Percentiles rank a stretch among this genome's conserved stretches.
Evolutionary conservation across 2,329 filamentous ascomycete species (phyloP).

Genomic region (Cryoendolithus antarcticus): DNA sequence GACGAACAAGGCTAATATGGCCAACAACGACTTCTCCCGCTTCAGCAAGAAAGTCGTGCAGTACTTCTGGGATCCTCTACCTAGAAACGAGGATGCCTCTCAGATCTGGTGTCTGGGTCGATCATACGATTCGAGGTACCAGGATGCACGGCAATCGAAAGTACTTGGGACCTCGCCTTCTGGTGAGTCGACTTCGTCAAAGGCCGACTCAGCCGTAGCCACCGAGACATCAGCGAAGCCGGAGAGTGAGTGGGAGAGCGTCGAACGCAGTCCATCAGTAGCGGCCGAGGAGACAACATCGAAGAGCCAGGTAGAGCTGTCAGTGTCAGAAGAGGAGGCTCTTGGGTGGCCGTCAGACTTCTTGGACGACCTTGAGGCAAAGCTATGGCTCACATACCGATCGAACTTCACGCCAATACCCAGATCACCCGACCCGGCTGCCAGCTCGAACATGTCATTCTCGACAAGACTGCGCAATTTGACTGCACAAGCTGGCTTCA

Average conservation of each 20-base stretch:
- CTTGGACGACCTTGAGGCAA: constrained; percentile 82
- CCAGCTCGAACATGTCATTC: constrained; percentile 61
- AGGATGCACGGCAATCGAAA: constrained; percentile 8
- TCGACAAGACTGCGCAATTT: constrained; percentile 74
- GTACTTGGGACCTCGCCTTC: constrained; percentile 17
- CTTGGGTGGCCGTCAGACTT: constrained; percentile 72
- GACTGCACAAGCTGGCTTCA: constrained; percentile 68
- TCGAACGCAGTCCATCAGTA: constrained; percentile 7
- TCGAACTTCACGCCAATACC: constrained; percentile 75
- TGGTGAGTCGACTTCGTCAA: constrained; percentile 19
- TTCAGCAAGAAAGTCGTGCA: constrained; percentile 69
- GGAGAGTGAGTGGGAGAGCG: constrained; percentile 6
- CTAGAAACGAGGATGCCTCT: constrained; percentile 62
- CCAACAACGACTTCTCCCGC: constrained; percentile 61
- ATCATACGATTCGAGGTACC: constrained; percentile 35
- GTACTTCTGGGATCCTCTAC: constrained; percentile 85
- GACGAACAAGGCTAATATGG: constrained; percentile 34
- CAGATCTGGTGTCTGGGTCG: constrained; percentile 74
- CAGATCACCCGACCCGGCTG: constrained; percentile 62
- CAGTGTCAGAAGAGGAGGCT: constrained; percentile 23
- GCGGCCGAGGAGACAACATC: constrained; percentile 13
- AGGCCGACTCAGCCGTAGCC: constrained; percentile 22
- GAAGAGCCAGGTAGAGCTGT: constrained; percentile 17
- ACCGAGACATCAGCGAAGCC: constrained; percentile 10
- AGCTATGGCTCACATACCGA: constrained; percentile 93